These are phyloP conservation scores for Epichloe gansuensis DNA, from an alignment of 2,329 filamentous ascomycete species.

Conservation along the genomic window DNA sequence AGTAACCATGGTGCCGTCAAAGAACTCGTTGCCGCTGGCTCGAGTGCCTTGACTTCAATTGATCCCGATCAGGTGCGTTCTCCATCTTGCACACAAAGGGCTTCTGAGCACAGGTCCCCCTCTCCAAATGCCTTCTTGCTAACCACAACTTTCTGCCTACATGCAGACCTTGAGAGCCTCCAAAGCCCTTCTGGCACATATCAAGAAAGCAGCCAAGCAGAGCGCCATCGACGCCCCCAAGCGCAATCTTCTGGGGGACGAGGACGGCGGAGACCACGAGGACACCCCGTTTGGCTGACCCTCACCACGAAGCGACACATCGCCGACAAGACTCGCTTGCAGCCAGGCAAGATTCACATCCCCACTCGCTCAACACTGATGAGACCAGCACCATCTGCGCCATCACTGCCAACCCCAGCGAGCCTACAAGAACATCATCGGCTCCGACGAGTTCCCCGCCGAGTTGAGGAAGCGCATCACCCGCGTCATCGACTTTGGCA, in stretches of 20 bases:
- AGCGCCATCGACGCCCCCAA: slow-evolving; percentile 34
- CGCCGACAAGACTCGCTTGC: slow-evolving; percentile 62
- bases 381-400: slow-evolving; percentile 64
- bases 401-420: slow-evolving; percentile 73
- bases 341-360: slow-evolving; percentile 70
- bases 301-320: slow-evolving; percentile 56
- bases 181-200: slow-evolving; percentile 49
- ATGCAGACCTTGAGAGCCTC: slow-evolving; percentile 48
- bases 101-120: neutral
- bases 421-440: slow-evolving; percentile 79
- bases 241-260: slow-evolving; percentile 42
- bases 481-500: slow-evolving; percentile 67
- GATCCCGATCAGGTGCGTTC: slow-evolving; percentile 29
- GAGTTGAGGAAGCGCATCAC: slow-evolving; percentile 56
- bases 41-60: slow-evolving; percentile 22
- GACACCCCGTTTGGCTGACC: slow-evolving; percentile 48
- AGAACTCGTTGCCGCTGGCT: slow-evolving; percentile 22
- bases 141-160: neutral
- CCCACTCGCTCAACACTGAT: slow-evolving; percentile 59
- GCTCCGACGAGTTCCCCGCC: slow-evolving; percentile 57
- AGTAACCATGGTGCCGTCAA: slow-evolving; percentile 28
- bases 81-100: neutral
- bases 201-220: slow-evolving; percentile 43
- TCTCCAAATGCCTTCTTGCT: neutral
- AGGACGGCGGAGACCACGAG: slow-evolving; percentile 24